A percentile compares a stretch with the other conserved stretches of the same genome.
Conservation (phyloP, 2,329 filamentous ascomycete species). For the Pyrenochaeta sp. region DNA sequence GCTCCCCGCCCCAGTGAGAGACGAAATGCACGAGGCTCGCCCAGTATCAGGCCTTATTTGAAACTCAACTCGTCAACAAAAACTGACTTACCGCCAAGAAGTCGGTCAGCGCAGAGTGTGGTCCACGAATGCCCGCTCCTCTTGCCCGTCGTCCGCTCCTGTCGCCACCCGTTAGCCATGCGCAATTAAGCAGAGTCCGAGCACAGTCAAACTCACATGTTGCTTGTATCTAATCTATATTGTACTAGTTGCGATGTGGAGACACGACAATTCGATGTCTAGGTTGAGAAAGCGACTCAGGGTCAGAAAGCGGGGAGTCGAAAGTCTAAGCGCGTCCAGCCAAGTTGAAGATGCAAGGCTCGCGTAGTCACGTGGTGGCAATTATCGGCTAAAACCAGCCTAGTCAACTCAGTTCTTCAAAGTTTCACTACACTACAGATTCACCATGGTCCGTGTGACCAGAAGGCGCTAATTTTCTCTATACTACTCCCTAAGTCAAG, state of each 20-base stretch:
- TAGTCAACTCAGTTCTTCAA: conserved; percentile 7
- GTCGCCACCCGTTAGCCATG: conserved; percentile 31
- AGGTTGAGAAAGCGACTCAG: conserved; percentile 1
- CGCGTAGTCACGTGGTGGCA: conserved; percentile 45
- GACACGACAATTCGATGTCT: neutral
- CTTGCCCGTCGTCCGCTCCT: conserved; percentile 51
- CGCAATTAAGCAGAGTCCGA: neutral
- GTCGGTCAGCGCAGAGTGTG: conserved; percentile 73
- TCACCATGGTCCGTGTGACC: too few relatives aligned
- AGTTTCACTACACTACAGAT: too few relatives aligned
- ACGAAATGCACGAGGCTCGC: too few relatives aligned
- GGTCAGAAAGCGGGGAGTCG: conserved; percentile 13
- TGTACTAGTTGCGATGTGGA: neutral
- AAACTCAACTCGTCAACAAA: neutral
- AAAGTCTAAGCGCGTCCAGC: conserved; percentile 23
- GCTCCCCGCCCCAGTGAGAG: too few relatives aligned
- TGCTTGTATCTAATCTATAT: neutral
- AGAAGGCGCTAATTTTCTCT: too few relatives aligned
- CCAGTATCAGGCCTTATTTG: too few relatives aligned
- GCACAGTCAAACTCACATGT: conserved; percentile 23
- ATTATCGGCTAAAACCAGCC: conserved; percentile 20
- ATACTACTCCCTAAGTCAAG: too few relatives aligned
- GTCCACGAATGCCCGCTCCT: conserved; percentile 60
- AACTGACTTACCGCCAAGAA: conserved; percentile 66
- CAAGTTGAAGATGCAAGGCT: conserved; percentile 6